Conservation (phyloP, 2,329 filamentous ascomycete genomes). For the Lachnellula subtilissima region DNA sequence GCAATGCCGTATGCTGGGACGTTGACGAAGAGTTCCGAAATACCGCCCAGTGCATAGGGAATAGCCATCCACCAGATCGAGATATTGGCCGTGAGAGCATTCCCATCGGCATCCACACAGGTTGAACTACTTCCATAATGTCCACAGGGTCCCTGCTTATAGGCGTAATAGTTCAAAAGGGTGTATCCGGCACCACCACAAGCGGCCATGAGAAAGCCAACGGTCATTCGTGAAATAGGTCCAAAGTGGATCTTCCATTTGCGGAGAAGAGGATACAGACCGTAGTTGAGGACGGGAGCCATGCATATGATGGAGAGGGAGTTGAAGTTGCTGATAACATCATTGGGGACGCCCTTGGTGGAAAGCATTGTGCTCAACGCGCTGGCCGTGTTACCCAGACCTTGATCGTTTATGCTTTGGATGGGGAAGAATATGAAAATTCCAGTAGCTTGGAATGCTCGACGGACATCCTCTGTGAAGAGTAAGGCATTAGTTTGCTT, state of each 20-base stretch:
- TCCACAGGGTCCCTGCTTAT: conserved; percentile 58
- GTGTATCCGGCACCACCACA: conserved; percentile 53
- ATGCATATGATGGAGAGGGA: conserved; percentile 70
- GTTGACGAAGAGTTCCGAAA: conserved; percentile 48
- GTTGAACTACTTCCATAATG: conserved; percentile 22
- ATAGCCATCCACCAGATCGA: conserved; percentile 54
- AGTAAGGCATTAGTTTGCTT: background rate
- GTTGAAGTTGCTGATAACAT: conserved; percentile 71
- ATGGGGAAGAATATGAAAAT: conserved; percentile 57
- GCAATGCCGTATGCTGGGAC: conserved; percentile 47
- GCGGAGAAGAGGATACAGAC: conserved; percentile 65
- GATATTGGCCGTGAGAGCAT: conserved; percentile 29
- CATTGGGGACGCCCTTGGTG: conserved; percentile 69
- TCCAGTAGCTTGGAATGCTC: conserved; percentile 63
- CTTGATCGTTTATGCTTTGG: conserved; percentile 34
- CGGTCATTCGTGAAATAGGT: conserved; percentile 69
- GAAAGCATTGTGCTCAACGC: conserved; percentile 57
- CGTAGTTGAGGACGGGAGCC: conserved; percentile 63
- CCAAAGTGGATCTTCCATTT: conserved; percentile 60
- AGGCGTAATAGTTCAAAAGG: conserved; percentile 57
- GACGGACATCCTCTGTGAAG: conserved; percentile 58
- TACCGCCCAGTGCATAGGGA: conserved; percentile 44
- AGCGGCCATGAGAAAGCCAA: conserved; percentile 62
- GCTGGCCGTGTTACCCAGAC: conserved; percentile 45
- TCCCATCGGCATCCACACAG: conserved; percentile 11